These are phyloP conservation scores for Talaromyces liani DNA, from an alignment of 495 filamentous ascomycete species.

Conservation along the genomic window DNA sequence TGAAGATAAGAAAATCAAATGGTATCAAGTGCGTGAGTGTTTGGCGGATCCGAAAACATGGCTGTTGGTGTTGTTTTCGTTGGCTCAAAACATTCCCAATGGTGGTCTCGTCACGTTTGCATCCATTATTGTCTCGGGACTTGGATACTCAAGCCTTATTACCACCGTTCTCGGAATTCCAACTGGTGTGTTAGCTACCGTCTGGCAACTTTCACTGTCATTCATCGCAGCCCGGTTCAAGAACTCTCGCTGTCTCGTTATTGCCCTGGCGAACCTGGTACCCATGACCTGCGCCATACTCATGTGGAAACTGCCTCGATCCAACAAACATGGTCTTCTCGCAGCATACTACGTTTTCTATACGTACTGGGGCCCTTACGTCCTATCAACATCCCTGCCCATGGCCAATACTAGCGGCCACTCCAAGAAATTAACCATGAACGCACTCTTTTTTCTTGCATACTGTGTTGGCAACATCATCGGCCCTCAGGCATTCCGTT, in stretches of 20 bases:
- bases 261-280: constrained; percentile 20
- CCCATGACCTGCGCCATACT: constrained; percentile 28
- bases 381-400: constrained; percentile 21
- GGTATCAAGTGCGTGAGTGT: constrained; percentile 38
- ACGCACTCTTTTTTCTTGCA: constrained; percentile 21
- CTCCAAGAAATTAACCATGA: constrained; percentile 22
- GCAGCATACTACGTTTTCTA: constrained; percentile 23
- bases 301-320: constrained; percentile 25
- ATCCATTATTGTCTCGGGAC: constrained; percentile 25
- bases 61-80: constrained; percentile 16
- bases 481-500: constrained; percentile 22
- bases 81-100: constrained; percentile 20
- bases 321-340: constrained; percentile 26
- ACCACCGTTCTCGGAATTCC: constrained; percentile 25
- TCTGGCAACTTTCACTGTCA: constrained; percentile 1
- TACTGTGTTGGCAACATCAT: constrained; percentile 40
- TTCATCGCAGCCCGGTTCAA: not conserved
- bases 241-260: constrained; percentile 27
- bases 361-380: constrained; percentile 27
- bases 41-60: constrained; percentile 34
- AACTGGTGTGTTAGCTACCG: constrained; percentile 12
- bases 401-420: constrained; percentile 29
- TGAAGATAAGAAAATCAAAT: constrained; percentile 45
- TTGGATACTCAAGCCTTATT: constrained; percentile 27
- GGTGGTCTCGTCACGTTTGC: constrained; percentile 29